These are phyloP conservation scores for Cadophora luteo-olivacea DNA, from an alignment of 2,329 filamentous ascomycete genomes.

Conservation along the genomic window DNA sequence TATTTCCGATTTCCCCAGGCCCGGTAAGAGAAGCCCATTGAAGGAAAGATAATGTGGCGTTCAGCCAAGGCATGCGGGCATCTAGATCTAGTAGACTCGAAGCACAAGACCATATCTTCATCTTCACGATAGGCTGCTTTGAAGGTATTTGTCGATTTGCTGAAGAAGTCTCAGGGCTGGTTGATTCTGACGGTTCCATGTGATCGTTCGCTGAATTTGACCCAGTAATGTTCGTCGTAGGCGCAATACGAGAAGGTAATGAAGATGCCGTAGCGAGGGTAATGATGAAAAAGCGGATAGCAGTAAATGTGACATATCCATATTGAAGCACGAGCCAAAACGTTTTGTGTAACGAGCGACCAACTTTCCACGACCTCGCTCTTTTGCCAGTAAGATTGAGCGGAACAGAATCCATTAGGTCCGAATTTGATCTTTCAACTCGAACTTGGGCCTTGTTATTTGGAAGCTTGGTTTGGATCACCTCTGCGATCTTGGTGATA, in stretches of 20 bases:
- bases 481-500: conserved; percentile 72
- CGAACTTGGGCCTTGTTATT: conserved; percentile 42
- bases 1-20: conserved; percentile 75
- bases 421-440: conserved; percentile 44
- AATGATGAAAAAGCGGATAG: conserved; percentile 68
- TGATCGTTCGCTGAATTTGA: conserved; percentile 38
- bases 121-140: conserved; percentile 64
- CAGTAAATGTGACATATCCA: conserved; percentile 57
- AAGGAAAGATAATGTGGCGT: conserved; percentile 74
- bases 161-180: conserved; percentile 28
- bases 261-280: conserved; percentile 73
- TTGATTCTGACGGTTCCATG: conserved; percentile 31
- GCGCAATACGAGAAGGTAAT: conserved; percentile 60
- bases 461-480: conserved; percentile 48
- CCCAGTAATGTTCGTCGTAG: conserved; percentile 36
- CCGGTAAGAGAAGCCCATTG: conserved; percentile 77
- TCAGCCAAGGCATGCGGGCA: conserved; percentile 89
- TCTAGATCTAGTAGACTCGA: conserved; percentile 76
- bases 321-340: conserved; percentile 60
- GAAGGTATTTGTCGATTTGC: conserved; percentile 28
- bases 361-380: conserved; percentile 32
- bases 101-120: conserved; percentile 77
- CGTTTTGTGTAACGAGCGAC: conserved; percentile 43
- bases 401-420: conserved; percentile 32
- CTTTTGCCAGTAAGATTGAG: conserved; percentile 28